Base-by-base conservation (phyloP, 208 protist species). In the Porcisia deanei region DNA sequence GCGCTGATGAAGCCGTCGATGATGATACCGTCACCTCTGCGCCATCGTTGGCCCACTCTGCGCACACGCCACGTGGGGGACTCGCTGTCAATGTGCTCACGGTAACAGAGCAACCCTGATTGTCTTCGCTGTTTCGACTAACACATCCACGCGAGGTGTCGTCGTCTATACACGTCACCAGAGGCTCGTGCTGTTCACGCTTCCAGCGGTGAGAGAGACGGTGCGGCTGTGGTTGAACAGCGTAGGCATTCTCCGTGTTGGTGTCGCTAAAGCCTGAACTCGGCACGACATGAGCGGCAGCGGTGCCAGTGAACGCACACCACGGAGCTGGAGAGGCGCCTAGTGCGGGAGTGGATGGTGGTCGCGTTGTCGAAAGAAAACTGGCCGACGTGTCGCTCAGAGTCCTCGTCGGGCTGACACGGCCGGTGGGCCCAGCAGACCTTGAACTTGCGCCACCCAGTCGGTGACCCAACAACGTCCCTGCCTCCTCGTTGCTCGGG, bases 351-450 rank as follows among this genome's bases (percentile, higher is more conserved):
- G 75, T 61, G 14, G 53, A 25, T 18, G 83, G 83, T 2, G 61
- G 41, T 41, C 77, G 78, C 14, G 83, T 86, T 39, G 54, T 49
- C 10, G 83, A 86, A 12, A 81, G 72, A 20, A 79, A 12, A 45
- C 83, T 86, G 0, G 73, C 70, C 12, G 77, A 86, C 12, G 81
- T 49, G 61, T 86, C 83, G 47, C 83, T 86, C 16, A 83, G 45
- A 3, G 73, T 80, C 9, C 18, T 34, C 14, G 65, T 84, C 64
- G 63, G 57, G 70, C 68, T 84, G 43, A 49, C 57, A 2, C 53
- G 67, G 47, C 69, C 76, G 66, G 55, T 69, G 61, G 71, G 54
- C 1, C 18, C 70, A 25, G 57, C 41, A n/a, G 68, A 75, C 37
- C 71, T 75, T n/a, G 76, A n/a, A 54, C 70, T 80, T 1, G 67